Evolutionary conservation across 495 filamentous ascomycete species (phyloP).

Genomic region (Penicillium malachiteum): DNA sequence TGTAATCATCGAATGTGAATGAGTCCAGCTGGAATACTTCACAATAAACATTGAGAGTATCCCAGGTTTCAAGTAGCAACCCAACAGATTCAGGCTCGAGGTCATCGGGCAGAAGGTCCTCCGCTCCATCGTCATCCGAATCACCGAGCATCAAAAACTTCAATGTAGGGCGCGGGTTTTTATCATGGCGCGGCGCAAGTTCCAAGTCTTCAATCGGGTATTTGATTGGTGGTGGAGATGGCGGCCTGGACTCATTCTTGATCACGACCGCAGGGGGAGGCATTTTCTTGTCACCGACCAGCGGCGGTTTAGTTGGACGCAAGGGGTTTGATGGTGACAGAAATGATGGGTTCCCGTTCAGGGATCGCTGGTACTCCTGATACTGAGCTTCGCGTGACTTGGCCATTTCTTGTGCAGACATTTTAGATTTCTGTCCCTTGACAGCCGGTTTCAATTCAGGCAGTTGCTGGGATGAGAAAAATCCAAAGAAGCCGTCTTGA

Average conservation of each 20-base stretch:
- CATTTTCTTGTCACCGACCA: constrained; percentile 40
- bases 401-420: constrained; percentile 43
- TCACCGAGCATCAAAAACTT: constrained; percentile 70
- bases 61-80: constrained; percentile 83
- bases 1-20: constrained; percentile 95
- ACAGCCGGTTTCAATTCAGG: constrained; percentile 79
- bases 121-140: constrained; percentile 38
- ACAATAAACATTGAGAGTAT: constrained; percentile 93
- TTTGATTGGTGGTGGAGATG: constrained; percentile 77
- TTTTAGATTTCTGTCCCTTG: constrained; percentile 72
- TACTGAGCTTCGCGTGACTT: constrained; percentile 49
- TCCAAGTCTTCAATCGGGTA: constrained; percentile 96
- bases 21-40: constrained; percentile 91
- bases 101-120: constrained; percentile 50
- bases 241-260: constrained; percentile 47
- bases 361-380: constrained; percentile 52
- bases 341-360: constrained; percentile 52
- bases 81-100: constrained; percentile 80
- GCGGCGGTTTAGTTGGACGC: constrained; percentile 36
- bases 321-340: constrained; percentile 32
- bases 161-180: constrained; percentile 64
- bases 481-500: constrained; percentile 52
- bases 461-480: constrained; percentile 56
- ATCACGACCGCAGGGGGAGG: constrained; percentile 32
- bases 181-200: constrained; percentile 59